Evolutionary conservation across 2,329 filamentous ascomycete species (phyloP).

Genomic region (Phoma sp.): DNA sequence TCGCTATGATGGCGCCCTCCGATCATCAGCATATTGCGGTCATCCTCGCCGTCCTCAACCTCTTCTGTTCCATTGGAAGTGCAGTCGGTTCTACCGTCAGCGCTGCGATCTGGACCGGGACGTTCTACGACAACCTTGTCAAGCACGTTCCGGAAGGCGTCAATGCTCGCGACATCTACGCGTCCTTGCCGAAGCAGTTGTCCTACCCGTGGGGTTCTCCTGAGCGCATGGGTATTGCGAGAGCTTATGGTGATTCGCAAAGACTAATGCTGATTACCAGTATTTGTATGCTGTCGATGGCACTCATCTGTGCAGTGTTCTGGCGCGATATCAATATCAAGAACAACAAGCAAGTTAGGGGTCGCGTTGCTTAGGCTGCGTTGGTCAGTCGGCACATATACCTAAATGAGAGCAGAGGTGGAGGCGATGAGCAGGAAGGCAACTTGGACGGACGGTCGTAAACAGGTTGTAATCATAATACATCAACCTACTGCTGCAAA

Average conservation of each 20-base stretch:
- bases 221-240: constrained; percentile 50
- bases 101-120: constrained; percentile 68
- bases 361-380: constrained; percentile 45
- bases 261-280: constrained; percentile 40
- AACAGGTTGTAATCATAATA: not conserved
- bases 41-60: constrained; percentile 57
- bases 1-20: constrained; percentile 28
- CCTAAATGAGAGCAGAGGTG: too few species aligned
- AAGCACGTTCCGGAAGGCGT: constrained; percentile 51
- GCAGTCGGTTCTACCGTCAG: constrained; percentile 58
- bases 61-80: constrained; percentile 64
- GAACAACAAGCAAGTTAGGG: constrained; percentile 55
- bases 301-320: constrained; percentile 53
- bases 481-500: too few species aligned
- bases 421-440: not conserved
- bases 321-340: constrained; percentile 56
- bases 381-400: not conserved
- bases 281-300: constrained; percentile 29
- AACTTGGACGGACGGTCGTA: not conserved
- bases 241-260: constrained; percentile 40
- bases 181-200: constrained; percentile 62
- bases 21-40: constrained; percentile 29
- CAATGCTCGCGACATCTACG: constrained; percentile 54
- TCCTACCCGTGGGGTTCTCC: constrained; percentile 58
- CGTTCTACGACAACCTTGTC: constrained; percentile 60